phyloP scores from a whole-genome alignment of 495 filamentous ascomycete genomes.

The Aspergillus indologenus region DNA sequence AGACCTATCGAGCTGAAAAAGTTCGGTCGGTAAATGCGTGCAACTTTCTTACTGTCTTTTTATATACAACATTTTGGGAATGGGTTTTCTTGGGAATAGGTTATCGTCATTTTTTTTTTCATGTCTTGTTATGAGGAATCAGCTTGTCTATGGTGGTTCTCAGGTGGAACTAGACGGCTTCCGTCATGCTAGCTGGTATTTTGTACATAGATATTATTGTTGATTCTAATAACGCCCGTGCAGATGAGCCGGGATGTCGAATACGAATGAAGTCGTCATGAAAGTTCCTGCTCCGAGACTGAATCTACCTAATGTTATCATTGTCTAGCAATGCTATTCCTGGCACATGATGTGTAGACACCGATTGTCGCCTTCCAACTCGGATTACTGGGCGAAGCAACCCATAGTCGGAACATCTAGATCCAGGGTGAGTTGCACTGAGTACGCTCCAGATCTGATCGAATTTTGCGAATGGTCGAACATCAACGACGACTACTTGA shows the following conservation, averaged over 20 bases:
- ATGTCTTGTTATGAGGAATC: not conserved
- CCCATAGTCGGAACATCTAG: too few relatives aligned
- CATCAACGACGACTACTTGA: too few relatives aligned
- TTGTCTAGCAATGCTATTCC: too few relatives aligned
- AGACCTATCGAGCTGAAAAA: conserved; percentile 36
- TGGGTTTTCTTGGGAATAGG: conserved; percentile 1
- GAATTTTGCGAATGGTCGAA: too few relatives aligned
- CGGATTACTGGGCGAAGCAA: too few relatives aligned
- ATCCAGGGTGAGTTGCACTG: too few relatives aligned
- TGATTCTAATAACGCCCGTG: not conserved
- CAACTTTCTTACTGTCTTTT: conserved; percentile 12
- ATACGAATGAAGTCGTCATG: not conserved
- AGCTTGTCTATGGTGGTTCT: not conserved
- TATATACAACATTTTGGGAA: not conserved
- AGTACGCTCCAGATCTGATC: too few relatives aligned
- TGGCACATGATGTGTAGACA: too few relatives aligned
- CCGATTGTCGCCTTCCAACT: too few relatives aligned
- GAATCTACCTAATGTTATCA: too few relatives aligned
- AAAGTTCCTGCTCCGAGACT: not conserved
- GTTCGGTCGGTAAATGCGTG: conserved; percentile 31
- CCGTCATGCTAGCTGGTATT: not conserved
- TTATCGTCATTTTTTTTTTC: not conserved
- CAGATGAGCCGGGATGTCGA: not conserved
- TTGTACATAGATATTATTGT: not conserved
- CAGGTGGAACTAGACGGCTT: not conserved